Base-by-base conservation (phyloP, 2,329 filamentous ascomycete genomes). In the Pseudogymnoascus sp. region DNA sequence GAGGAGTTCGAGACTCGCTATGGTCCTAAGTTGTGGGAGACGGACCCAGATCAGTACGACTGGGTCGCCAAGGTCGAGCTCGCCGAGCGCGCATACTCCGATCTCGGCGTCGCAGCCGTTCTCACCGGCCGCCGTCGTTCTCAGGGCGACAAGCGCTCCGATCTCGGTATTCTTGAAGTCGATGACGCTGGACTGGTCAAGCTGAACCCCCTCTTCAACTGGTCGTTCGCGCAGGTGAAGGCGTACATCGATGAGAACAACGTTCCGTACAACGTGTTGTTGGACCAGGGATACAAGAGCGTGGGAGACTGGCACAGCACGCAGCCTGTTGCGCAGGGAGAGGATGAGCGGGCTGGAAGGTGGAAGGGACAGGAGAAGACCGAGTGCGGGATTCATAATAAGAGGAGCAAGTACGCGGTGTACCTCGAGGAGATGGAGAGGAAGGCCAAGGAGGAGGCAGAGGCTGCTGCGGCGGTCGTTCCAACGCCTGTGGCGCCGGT, bases 371-470 rank as follows among this genome's bases (percentile, higher is more conserved):
- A 92, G 77, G 80, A 83, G 73, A 99, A 99, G 88, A 96, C 92
- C 14, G 95, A 99, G 81, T 99, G 95, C 77, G 95, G 95, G 60
- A 98, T 99, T 74, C 95, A 99, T 85, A 98, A 98, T 83, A 96
- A 95, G 78, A 89, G 93, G 77, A 96, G 91, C 65, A 88, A 92
- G 70, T 99, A 98, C 73, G 90, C 92, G 10, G 87, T 93, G 78
- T 97, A 89, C 62, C 62, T 75, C 63, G 62, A 63, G 21, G 72
- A 73, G 63, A 65, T 68, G 67, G 73, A 74, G 61, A 67, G 71
- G 69, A 74, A 74, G 70, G 63, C 62, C 39, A 71, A 71, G 54
- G 70, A 71, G 34, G 71, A 73, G 62, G 70, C 25, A 1, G 48
- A 54, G 14, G 48, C 48, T 31, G 48, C 48, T 31, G 48, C 45